Base-by-base conservation (phyloP, 768 basidiomycete species). In the Lentinus brumalis region DNA sequence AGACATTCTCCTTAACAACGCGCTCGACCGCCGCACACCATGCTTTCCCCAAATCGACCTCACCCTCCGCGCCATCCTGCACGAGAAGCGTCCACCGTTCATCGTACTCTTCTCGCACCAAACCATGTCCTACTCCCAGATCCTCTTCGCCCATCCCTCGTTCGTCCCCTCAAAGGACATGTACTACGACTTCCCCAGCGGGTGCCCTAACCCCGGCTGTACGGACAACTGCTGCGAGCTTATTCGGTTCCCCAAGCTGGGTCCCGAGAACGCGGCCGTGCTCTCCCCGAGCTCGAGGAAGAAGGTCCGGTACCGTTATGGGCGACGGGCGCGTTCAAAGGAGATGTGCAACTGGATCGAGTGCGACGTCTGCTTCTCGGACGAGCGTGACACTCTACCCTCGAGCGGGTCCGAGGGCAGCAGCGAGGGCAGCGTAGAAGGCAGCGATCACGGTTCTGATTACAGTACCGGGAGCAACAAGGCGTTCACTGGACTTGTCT, bases 281-380 rank as follows among this genome's bases (percentile, higher is more conserved):
- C 78, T 91, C 39, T 79, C 86, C 44, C 79, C 89, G 67, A 85
- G 83, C 65, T 79, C 29, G 82, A n/a, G 83, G 84, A 51, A 78
- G 79, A 56, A 79, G 75, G 64, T 78, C 65, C 52, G 80, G 80
- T 51, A 83, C 40, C 62, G 60, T 1, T 53, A 64, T 18, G 72
- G 71, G 40, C 66, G 77, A 66, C 79, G 78, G 53, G 73, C 86
- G 11, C 83, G 79, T 64, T 69, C 78, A 35, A 79, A 77, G 62
- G 83, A 87, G 71, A 89, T 91, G 87, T 91, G 89, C 73, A 91
- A 91, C 67, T 91, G 89, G 89, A 86, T 90, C 56, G 88, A 89
- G 66, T 91, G 89, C 68, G 77, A 83, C 62, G 77, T 85, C 38
- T 79, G 78, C 60, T 91, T 91, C 67, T 75, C 76, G 55, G 84